phyloP scores from a whole-genome alignment of 768 basidiomycete species.

The Hemileccinum impolitum region DNA sequence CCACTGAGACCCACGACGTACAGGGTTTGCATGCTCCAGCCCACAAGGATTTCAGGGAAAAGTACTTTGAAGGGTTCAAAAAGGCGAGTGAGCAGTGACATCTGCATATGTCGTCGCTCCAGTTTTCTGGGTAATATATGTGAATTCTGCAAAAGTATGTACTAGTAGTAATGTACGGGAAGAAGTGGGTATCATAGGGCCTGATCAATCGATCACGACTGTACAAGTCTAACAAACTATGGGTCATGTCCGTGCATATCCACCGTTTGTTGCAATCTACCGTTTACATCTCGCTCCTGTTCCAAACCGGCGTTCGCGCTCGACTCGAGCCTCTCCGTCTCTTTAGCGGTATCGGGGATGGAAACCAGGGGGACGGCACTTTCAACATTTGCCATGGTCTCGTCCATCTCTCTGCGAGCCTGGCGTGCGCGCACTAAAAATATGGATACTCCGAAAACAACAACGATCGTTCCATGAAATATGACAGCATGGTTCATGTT shows the following conservation, averaged over 20 bases:
- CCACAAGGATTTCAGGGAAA: slow-evolving; percentile 84
- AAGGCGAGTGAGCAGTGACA: slow-evolving; percentile 28
- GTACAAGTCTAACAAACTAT: background rate
- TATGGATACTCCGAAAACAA: slow-evolving; percentile 37
- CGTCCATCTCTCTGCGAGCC: slow-evolving; percentile 59
- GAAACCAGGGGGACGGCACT: background rate
- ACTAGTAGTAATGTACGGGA: too few relatives aligned
- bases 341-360: background rate
- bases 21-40: slow-evolving; percentile 61
- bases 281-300: background rate
- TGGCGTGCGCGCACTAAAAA: slow-evolving; percentile 61
- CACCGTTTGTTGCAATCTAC: background rate
- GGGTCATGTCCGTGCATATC: background rate
- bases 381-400: slow-evolving; percentile 40
- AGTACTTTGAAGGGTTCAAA: slow-evolving; percentile 83
- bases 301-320: background rate
- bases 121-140: too few relatives aligned
- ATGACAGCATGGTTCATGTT: slow-evolving; percentile 71
- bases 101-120: too few relatives aligned
- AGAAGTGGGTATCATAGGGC: too few relatives aligned
- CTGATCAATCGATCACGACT: too few relatives aligned
- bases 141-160: too few relatives aligned
- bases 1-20: slow-evolving; percentile 9
- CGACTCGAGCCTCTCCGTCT: background rate
- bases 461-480: slow-evolving; percentile 55